Conservation (phyloP, 768 basidiomycete species). For the Tricholoma furcatifolium region DNA sequence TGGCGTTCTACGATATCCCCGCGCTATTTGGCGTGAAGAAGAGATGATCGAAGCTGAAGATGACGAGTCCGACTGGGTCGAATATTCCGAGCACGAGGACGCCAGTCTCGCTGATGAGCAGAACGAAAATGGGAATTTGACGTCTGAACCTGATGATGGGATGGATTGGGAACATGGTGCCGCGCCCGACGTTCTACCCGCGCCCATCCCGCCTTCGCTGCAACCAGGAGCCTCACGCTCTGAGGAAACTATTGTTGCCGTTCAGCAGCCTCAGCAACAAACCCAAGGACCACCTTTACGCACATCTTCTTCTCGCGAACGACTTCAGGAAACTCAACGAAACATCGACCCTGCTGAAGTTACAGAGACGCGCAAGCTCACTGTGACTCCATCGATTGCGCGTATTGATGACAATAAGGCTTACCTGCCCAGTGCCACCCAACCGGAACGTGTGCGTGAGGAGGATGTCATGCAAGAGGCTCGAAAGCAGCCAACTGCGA, state of each 20-base stretch:
- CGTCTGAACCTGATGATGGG: conserved; percentile 76
- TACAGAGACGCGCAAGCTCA: conserved; percentile 74
- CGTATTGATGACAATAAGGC: conserved; percentile 49
- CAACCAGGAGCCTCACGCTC: conserved; percentile 30
- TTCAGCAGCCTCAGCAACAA: conserved; percentile 32
- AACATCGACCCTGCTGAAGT: conserved; percentile 66
- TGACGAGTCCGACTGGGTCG: conserved; percentile 42
- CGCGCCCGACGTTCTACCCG: conserved; percentile 29
- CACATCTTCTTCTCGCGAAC: conserved; percentile 48
- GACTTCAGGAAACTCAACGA: conserved; percentile 28
- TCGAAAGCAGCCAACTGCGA: conserved; percentile 41
- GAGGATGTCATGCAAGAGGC: conserved; percentile 39
- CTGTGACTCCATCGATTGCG: conserved; percentile 75
- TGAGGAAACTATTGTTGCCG: conserved; percentile 24
- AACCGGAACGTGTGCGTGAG: conserved; percentile 41
- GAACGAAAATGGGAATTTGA: conserved; percentile 25
- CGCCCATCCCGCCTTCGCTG: conserved; percentile 32
- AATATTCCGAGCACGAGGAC: conserved; percentile 71
- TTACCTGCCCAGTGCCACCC: conserved; percentile 30
- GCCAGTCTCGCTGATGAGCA: conserved; percentile 58
- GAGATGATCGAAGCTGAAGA: conserved; percentile 67
- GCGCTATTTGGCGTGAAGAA: conserved; percentile 76
- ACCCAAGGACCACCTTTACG: conserved; percentile 29
- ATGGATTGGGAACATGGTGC: conserved; percentile 85
- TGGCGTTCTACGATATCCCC: conserved; percentile 72